Conservation (phyloP, 768 basidiomycete genomes). For the Auricularia auricula-judae region DNA sequence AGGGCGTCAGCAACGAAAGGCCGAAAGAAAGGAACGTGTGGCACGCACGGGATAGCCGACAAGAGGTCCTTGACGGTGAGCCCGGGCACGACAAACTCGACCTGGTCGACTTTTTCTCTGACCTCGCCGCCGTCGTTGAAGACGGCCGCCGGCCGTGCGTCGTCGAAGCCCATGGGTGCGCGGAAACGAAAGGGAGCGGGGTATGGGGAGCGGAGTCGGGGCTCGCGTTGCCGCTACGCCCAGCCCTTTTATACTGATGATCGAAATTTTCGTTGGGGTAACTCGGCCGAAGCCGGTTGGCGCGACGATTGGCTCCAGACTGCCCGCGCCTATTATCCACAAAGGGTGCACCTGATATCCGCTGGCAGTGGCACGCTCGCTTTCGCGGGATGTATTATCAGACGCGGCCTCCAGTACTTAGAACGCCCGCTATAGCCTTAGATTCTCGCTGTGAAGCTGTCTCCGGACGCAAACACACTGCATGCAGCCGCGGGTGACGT, state of each 20-base stretch:
- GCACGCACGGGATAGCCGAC: constrained; percentile 68
- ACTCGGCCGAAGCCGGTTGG: too few species aligned
- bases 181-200: neutral
- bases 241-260: neutral
- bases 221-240: neutral
- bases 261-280: neutral
- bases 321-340: too few species aligned
- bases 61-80: constrained; percentile 81
- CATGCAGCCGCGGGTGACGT: too few species aligned
- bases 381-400: too few species aligned
- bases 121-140: neutral
- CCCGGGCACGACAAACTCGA: constrained; percentile 48
- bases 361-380: too few species aligned
- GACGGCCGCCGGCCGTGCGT: neutral
- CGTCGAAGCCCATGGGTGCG: neutral
- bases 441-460: too few species aligned
- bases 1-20: constrained; percentile 1
- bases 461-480: too few species aligned
- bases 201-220: neutral
- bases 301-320: too few species aligned
- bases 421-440: too few species aligned
- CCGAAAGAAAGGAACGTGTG: neutral
- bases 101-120: neutral
- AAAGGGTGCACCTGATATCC: too few species aligned
- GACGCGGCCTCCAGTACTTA: too few species aligned